Percentiles rank a stretch among this genome's conserved stretches.
phyloP scores from a whole-genome alignment of 108 stramenopile species.

The Stephanodiscus minutulus region DNA sequence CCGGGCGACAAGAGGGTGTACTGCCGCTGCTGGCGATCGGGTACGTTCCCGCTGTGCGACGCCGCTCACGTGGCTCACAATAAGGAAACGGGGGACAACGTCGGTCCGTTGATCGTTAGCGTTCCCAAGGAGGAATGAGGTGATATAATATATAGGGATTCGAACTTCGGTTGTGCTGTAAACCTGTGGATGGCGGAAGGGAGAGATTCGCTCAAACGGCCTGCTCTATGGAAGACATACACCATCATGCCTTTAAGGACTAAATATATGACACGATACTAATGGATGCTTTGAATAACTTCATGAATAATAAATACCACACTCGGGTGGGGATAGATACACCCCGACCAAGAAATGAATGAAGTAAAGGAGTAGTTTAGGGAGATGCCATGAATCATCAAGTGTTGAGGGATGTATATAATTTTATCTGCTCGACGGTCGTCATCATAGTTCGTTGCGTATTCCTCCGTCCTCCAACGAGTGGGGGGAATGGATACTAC shows the following conservation, averaged over 20 bases:
- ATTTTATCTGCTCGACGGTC: too few relatives aligned
- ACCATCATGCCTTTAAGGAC: background rate
- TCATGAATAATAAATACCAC: too few relatives aligned
- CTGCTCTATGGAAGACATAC: background rate
- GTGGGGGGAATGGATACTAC: too few relatives aligned
- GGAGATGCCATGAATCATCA: too few relatives aligned
- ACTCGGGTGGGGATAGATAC: too few relatives aligned
- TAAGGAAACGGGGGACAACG: constrained; percentile 86
- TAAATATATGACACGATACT: background rate
- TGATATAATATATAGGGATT: too few relatives aligned
- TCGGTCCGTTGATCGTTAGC: constrained; percentile 90
- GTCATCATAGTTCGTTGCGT: too few relatives aligned
- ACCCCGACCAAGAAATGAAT: too few relatives aligned
- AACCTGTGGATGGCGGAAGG: background rate
- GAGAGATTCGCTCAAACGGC: background rate
- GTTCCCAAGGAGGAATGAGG: constrained; percentile 48
- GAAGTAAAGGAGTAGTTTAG: too few relatives aligned
- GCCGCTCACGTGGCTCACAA: constrained; percentile 84
- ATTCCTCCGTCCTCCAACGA: too few relatives aligned
- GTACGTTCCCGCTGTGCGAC: constrained; percentile 87
- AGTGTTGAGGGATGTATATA: too few relatives aligned
- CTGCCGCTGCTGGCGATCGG: constrained; percentile 88
- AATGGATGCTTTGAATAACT: too few relatives aligned
- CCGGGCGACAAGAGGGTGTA: constrained; percentile 78
- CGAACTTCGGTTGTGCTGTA: background rate